These are phyloP conservation scores for Scedosporium apiospermum DNA, from an alignment of 2,329 filamentous ascomycete species.

Conservation along the genomic window DNA sequence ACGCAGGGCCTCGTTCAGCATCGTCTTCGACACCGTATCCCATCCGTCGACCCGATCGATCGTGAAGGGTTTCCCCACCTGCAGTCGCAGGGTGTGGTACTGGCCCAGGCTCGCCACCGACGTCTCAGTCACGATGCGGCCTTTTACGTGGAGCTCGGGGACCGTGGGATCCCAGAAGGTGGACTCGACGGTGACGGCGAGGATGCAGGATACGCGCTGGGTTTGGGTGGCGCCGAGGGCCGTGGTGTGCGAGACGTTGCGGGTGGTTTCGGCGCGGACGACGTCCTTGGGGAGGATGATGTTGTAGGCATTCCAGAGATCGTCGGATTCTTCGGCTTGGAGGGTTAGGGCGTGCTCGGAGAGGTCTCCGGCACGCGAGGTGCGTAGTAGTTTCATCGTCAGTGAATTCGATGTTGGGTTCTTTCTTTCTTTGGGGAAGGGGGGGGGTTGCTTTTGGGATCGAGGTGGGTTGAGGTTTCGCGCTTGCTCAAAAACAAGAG, in stretches of 20 bases:
- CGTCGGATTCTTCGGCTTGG: slow-evolving; percentile 34
- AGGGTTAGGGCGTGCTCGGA: slow-evolving; percentile 23
- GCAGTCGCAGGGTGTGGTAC: slow-evolving; percentile 64
- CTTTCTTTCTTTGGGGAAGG: neutral
- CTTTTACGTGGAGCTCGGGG: slow-evolving; percentile 46
- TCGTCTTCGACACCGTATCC: slow-evolving; percentile 79
- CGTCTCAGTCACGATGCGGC: slow-evolving; percentile 44
- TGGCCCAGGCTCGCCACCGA: slow-evolving; percentile 42
- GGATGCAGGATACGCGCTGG: slow-evolving; percentile 45
- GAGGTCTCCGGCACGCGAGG: slow-evolving; percentile 13
- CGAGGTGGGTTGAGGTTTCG: too few species aligned
- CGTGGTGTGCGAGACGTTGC: slow-evolving; percentile 40
- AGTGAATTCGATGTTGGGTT: neutral
- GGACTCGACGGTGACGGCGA: slow-evolving; percentile 46
- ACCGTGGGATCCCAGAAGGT: slow-evolving; percentile 49
- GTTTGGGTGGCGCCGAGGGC: slow-evolving; percentile 38
- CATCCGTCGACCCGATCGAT: slow-evolving; percentile 75
- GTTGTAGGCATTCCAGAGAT: slow-evolving; percentile 54
- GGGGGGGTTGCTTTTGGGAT: neutral
- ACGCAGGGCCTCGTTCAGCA: slow-evolving; percentile 69
- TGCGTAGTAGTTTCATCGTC: slow-evolving; percentile 29
- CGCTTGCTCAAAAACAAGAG: too few species aligned
- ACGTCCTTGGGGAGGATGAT: slow-evolving; percentile 44
- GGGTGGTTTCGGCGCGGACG: slow-evolving; percentile 44
- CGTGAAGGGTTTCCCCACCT: slow-evolving; percentile 79